Evolutionary conservation across 441 rosid species (phyloP), one percentile per base, ranked within the genome.

Genomic region (Arabidopsis hybrid): DNA sequence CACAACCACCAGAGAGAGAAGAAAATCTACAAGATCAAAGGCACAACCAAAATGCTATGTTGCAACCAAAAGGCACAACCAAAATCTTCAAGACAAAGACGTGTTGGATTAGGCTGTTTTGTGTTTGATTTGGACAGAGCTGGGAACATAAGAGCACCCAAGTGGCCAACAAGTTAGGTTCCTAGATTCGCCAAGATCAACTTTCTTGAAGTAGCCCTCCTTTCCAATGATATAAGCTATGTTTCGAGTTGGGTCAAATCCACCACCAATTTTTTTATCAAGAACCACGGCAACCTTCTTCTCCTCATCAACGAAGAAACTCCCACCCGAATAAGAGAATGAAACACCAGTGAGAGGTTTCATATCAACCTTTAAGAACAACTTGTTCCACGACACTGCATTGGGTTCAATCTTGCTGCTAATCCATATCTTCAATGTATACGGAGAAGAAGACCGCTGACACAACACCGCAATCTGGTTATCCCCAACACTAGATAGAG

Each of bases 311-410:
- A 56, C 6, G 12, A 34, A 56, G 40, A 34, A 56, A 56, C 40
- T 7, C 21, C 6, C 18, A 46, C 51, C 21, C 4, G 0, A 0
- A 14, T 0, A 6, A 46, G 1, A 7, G 9, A 46, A 46, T 18
- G 4, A 2, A 32, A n/a, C n/a, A 31, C 17, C 17, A 7, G 40
- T 7, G 60, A 55, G 60, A 2, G 60, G 60, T 34, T 2, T 34
- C 49, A 39, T 21, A 40, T 21, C 17, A 12, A 60, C 34, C 50
- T 0, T 14, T 60, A 60, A 40, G 35, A 35, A 21, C 26, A 21
- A 29, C 65, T 39, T 59, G 46, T 18, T 21, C 65, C 65, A 60
- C 16, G n/a, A 60, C 16, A 40, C 65, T 8, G 34, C 50, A 18
- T 21, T 26, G 17, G 35, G 65, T 16, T 21, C 65, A 26, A 60